A percentile compares a stretch with the other conserved stretches of the same genome.
These are phyloP conservation scores for Golubevia sp. DNA, from an alignment of 1,284 basidiomycete genomes.

Conservation along the genomic window DNA sequence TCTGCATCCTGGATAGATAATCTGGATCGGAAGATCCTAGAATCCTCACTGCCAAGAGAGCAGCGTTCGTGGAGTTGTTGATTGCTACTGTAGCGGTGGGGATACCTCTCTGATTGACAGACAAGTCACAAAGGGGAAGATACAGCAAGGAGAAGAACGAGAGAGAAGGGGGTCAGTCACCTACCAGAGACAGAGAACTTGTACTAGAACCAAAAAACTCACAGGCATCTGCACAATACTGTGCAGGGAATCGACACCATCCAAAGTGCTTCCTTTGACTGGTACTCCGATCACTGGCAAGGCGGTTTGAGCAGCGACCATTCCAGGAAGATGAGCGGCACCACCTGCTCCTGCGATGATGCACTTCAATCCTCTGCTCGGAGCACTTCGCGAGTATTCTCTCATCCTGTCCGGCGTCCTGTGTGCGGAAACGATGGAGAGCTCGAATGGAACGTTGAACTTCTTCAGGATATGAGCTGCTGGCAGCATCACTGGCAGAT, in stretches of 20 bases:
- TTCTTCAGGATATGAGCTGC: slow-evolving; percentile 82
- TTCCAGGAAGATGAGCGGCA: slow-evolving; percentile 94
- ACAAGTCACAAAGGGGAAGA: background rate
- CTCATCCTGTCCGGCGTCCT: slow-evolving; percentile 87
- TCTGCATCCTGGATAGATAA: slow-evolving; percentile 48
- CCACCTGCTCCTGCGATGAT: slow-evolving; percentile 97
- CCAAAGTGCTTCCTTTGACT: slow-evolving; percentile 89
- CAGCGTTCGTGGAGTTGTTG: slow-evolving; percentile 93
- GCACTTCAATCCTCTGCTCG: slow-evolving; percentile 73
- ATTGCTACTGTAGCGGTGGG: slow-evolving; percentile 97
- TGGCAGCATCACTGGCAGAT: slow-evolving; percentile 87
- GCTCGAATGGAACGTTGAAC: slow-evolving; percentile 85
- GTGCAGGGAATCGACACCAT: slow-evolving; percentile 93
- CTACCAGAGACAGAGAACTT: too few relatives aligned
- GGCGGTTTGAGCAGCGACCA: slow-evolving; percentile 92
- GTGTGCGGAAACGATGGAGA: slow-evolving; percentile 95
- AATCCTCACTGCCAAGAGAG: slow-evolving; percentile 86
- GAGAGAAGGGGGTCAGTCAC: background rate
- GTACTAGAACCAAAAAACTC: too few relatives aligned
- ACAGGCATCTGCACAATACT: slow-evolving; percentile 99
- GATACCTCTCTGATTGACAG: slow-evolving; percentile 75
- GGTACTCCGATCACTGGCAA: slow-evolving; percentile 96
- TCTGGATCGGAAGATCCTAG: slow-evolving; percentile 64
- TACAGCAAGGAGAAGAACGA: background rate
- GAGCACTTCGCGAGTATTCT: slow-evolving; percentile 79